Conservation (phyloP, 176 grass and related monocot species). For the Lolium perenne region DNA sequence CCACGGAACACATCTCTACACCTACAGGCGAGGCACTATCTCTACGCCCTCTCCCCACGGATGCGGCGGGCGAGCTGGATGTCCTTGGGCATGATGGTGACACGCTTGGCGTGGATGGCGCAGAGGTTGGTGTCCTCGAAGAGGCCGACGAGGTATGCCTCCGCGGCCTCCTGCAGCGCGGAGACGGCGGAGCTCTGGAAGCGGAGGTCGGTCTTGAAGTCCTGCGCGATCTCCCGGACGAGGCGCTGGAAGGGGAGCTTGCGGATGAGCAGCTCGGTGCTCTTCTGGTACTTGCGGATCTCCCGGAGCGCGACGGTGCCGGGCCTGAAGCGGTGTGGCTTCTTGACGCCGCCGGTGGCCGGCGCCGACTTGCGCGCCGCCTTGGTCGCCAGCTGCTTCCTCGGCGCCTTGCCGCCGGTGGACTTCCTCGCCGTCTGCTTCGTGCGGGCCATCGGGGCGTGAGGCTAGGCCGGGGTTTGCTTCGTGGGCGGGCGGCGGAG, state of each 20-base stretch:
- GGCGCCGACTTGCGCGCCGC: constrained; percentile 55
- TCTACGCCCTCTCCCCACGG: constrained; percentile 49
- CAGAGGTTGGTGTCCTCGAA: constrained; percentile 84
- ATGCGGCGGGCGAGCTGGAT: constrained; percentile 66
- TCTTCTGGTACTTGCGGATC: constrained; percentile 88
- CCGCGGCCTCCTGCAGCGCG: constrained; percentile 69
- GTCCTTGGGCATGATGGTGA: constrained; percentile 83
- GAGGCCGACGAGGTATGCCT: constrained; percentile 74
- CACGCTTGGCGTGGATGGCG: constrained; percentile 75
- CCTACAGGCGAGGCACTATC: too few relatives aligned
- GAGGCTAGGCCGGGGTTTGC: too few relatives aligned
- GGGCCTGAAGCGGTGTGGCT: constrained; percentile 73
- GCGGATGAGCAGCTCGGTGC: constrained; percentile 69
- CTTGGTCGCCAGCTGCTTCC: too few relatives aligned
- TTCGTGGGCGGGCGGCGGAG: not conserved
- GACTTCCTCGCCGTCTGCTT: too few relatives aligned
- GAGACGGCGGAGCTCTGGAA: constrained; percentile 71
- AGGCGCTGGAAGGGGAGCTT: constrained; percentile 79
- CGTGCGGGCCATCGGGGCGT: not conserved
- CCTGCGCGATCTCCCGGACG: constrained; percentile 70
- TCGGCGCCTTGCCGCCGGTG: too few relatives aligned
- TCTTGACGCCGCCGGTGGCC: constrained; percentile 59
- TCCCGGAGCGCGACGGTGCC: constrained; percentile 67
- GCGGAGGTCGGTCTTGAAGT: constrained; percentile 79
- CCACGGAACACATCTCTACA: too few relatives aligned